Evolutionary conservation across 192 early-diverging fungal species (phyloP), one percentile per base, ranked within the genome.

Genomic region (Backusella westeae): DNA sequence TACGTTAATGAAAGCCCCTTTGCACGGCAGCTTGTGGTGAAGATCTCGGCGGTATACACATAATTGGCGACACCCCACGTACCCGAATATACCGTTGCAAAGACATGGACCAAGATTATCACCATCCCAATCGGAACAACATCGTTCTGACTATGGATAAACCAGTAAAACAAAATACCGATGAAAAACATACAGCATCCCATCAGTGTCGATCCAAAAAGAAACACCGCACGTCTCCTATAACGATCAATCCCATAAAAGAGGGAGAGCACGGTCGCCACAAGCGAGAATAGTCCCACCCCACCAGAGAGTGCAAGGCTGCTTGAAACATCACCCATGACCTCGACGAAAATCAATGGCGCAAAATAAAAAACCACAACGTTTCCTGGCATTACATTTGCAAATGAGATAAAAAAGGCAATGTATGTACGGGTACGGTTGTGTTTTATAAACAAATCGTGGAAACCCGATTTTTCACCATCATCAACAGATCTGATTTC

Each of bases 251-350:
- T 86, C 72, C 35, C 35, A 32, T 85, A 88, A 36, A 91, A 83
- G 68, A 96, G 92, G 19, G 90, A 91, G 3, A 94, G 93, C 53
- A 96, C 80, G n/a, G 94, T 96, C 5, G 88, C 83, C 36, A 96
- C 67, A 52, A 95, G 81, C 76, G 95, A 95, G 74, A 97, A 23
- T 9, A 78, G 34, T 52, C 76, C 77, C 17, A 73, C 73, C 12
- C 67, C 73, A 29, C 80, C 80, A 4, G 76, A 49, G 26, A 73
- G 68, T 26, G 77, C 76, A 70, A 81, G 69, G 14, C 53, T 42
- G 12, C 44, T 34, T 9, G 80, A 81, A 29, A 74, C 44, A 66
- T 67, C n/a, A 1, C 2, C 35, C 15, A 81, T 77, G 9, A 76
- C 76, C 23, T 34, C 74, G 6, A 77, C 69, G 38, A 89, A 87